Evolutionary conservation across 352 stramenopile genomes (phyloP).

Genomic region (Pilasporangium apinafurcum): DNA sequence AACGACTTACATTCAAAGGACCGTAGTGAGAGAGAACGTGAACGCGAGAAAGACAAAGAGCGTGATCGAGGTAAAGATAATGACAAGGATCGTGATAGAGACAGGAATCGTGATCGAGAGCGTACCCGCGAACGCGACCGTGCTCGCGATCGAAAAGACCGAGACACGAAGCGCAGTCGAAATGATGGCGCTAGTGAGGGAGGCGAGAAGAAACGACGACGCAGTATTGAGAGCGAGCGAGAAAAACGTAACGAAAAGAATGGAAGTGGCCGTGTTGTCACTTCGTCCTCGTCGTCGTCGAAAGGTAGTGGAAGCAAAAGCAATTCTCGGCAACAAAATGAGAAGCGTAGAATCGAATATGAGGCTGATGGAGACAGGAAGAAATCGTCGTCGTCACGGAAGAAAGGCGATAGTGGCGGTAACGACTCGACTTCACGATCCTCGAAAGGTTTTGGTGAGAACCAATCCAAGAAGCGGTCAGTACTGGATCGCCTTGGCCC

Average conservation of each 20-base stretch:
- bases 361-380: conserved; percentile 34
- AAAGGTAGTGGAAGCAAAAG: conserved; percentile 16
- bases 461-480: conserved; percentile 72
- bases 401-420: conserved; percentile 8
- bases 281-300: conserved; percentile 25
- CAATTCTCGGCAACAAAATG: conserved; percentile 11
- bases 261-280: conserved; percentile 40
- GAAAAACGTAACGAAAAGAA: conserved; percentile 26
- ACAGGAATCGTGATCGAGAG: conserved; percentile 14
- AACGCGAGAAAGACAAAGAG: conserved; percentile 1
- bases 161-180: conserved; percentile 24
- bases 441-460: conserved; percentile 43
- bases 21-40: conserved; percentile 8
- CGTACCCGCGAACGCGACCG: conserved; percentile 16
- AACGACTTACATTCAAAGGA: too few species aligned
- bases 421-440: conserved; percentile 23
- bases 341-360: conserved; percentile 54
- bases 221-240: conserved; percentile 11
- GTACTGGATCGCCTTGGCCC: conserved; percentile 78
- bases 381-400: conserved; percentile 6
- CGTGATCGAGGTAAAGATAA: conserved; percentile 3
- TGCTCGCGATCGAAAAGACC: conserved; percentile 14
- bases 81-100: conserved; percentile 6
- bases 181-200: conserved; percentile 12
- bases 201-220: conserved; percentile 18